Conservation (phyloP, 2,329 filamentous ascomycete genomes). For the Diplodia scrobiculata region DNA sequence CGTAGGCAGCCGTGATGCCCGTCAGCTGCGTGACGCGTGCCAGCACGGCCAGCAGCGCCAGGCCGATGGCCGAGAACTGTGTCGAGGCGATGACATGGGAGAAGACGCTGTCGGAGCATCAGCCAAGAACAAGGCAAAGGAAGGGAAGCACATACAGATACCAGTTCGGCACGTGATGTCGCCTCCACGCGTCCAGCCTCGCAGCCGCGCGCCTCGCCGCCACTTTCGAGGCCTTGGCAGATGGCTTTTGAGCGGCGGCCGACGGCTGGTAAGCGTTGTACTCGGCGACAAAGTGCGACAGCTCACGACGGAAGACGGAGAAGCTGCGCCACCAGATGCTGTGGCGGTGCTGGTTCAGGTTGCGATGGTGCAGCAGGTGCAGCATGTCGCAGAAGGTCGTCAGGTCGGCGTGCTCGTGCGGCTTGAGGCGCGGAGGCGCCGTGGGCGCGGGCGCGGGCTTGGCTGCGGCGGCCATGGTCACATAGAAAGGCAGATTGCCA, state of each 20-base stretch:
- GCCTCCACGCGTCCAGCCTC: slow-evolving; percentile 24
- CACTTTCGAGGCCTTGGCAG: slow-evolving; percentile 9
- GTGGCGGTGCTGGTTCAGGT: slow-evolving; percentile 85
- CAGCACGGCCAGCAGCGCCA: slow-evolving; percentile 49
- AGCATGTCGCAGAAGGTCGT: slow-evolving; percentile 45
- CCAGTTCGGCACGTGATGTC: slow-evolving; percentile 40
- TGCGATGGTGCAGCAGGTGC: slow-evolving; percentile 74
- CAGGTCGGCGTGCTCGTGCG: slow-evolving; percentile 30
- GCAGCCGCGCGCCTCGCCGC: slow-evolving; percentile 13
- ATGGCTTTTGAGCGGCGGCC: neutral
- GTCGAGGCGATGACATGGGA: slow-evolving; percentile 50
- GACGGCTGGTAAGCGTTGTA: slow-evolving; percentile 32
- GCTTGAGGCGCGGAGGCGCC: slow-evolving; percentile 20
- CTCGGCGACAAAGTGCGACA: slow-evolving; percentile 55
- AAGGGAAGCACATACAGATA: slow-evolving; percentile 39
- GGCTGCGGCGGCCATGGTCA: neutral
- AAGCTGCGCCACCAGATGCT: slow-evolving; percentile 81
- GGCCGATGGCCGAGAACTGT: slow-evolving; percentile 50
- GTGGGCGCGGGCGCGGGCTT: neutral
- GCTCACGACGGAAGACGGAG: slow-evolving; percentile 67
- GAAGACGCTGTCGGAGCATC: slow-evolving; percentile 42
- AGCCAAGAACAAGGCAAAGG: neutral
- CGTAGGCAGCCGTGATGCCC: slow-evolving; percentile 47
- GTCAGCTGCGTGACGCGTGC: slow-evolving; percentile 47
- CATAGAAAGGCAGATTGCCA: neutral